These are phyloP conservation scores for Phytophthora rubi DNA, from an alignment of 352 stramenopile genomes.

Conservation along the genomic window DNA sequence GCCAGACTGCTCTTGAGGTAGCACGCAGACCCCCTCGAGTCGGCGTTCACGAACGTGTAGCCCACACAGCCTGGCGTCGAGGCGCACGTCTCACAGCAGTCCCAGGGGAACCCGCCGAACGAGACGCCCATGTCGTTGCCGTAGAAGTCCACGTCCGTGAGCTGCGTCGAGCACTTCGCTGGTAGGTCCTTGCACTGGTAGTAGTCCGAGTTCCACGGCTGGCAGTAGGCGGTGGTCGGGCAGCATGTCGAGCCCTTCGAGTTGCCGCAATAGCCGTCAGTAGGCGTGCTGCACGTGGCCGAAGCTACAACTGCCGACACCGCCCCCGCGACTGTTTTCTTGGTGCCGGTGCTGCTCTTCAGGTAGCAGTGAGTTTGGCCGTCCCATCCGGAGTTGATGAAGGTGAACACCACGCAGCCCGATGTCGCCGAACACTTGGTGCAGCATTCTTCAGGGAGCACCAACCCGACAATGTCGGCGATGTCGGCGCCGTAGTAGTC, in stretches of 20 bases:
- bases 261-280: slow-evolving; percentile 22
- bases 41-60: slow-evolving; percentile 33
- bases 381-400: slow-evolving; percentile 28
- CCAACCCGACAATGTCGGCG: slow-evolving; percentile 25
- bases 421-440: slow-evolving; percentile 9
- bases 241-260: slow-evolving; percentile 11
- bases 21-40: slow-evolving; percentile 15
- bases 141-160: slow-evolving; percentile 35
- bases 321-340: slow-evolving; percentile 12
- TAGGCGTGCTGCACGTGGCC: background rate
- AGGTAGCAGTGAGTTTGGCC: slow-evolving; percentile 30
- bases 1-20: slow-evolving; percentile 27
- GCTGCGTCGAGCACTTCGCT: slow-evolving; percentile 40
- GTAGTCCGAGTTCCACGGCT: slow-evolving; percentile 33
- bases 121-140: slow-evolving; percentile 10
- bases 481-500: slow-evolving; percentile 56
- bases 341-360: slow-evolving; percentile 25
- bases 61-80: slow-evolving; percentile 24
- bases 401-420: slow-evolving; percentile 27
- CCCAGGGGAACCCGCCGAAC: slow-evolving; percentile 17
- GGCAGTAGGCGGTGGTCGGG: slow-evolving; percentile 13
- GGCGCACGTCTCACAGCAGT: slow-evolving; percentile 33
- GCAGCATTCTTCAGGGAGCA: slow-evolving; percentile 21
- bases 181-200: slow-evolving; percentile 53
- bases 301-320: slow-evolving; percentile 26